Conservation (phyloP, 305 asterid genomes). For the Andrographis paniculata region DNA sequence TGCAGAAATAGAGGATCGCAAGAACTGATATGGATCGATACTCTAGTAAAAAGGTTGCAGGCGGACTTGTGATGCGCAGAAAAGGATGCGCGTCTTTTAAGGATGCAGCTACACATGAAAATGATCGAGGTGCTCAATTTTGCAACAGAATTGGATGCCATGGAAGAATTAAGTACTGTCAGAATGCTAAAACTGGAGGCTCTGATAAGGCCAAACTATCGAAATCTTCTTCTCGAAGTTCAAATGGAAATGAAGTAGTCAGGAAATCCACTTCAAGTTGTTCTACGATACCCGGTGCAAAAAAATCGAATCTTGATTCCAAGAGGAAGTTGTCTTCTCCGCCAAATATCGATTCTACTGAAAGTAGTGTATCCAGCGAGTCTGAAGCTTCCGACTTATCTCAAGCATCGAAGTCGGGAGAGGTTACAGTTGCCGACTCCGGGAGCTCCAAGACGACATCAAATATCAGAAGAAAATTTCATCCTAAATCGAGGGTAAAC, state of each 20-base stretch:
- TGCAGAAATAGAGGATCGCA: too few species aligned
- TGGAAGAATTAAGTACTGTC: conserved; percentile 50
- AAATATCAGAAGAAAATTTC: conserved; percentile 23
- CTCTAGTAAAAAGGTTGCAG: not conserved
- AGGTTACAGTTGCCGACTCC: conserved; percentile 20
- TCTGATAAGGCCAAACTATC: conserved; percentile 32
- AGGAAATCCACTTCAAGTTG: conserved; percentile 28
- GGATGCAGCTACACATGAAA: not conserved
- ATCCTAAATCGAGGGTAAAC: conserved; percentile 23
- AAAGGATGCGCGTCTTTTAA: not conserved
- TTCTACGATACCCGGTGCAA: conserved; percentile 20
- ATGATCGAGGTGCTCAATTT: not conserved
- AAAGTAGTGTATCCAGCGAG: conserved; percentile 27
- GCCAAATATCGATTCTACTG: conserved; percentile 25
- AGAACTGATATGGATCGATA: too few species aligned
- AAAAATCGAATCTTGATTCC: conserved; percentile 27
- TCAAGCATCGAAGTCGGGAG: conserved; percentile 21
- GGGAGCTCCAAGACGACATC: conserved; percentile 37
- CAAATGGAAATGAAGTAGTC: conserved; percentile 32
- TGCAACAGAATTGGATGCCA: conserved; percentile 53
- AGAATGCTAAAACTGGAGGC: conserved; percentile 27
- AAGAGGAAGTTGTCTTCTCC: conserved; percentile 32
- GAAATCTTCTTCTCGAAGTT: conserved; percentile 32
- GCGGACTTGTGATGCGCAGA: not conserved
- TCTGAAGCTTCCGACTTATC: conserved; percentile 23